Conservation (phyloP, 2,329 filamentous ascomycete species). For the Chaetomium sp. region DNA sequence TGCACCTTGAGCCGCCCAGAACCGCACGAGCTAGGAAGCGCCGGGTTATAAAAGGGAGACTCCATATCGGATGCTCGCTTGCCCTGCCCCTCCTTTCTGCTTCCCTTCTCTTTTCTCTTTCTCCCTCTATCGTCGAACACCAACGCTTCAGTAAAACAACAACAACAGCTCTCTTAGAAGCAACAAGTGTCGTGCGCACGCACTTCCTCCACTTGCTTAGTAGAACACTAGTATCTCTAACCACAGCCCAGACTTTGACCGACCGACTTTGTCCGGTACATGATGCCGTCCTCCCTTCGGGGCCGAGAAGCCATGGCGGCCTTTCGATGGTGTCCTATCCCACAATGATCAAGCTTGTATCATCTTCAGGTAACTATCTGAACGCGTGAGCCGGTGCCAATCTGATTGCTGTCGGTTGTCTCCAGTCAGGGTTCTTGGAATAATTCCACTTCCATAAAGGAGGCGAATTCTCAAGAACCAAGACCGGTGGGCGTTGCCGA, state of each 20-base stretch:
- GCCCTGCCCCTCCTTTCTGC: neutral
- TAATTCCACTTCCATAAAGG: no score
- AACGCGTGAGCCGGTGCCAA: constrained; percentile 33
- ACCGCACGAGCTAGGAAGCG: neutral
- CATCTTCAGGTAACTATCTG: constrained; percentile 30
- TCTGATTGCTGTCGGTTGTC: constrained; percentile 12
- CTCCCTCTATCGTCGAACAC: neutral
- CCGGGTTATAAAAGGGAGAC: neutral
- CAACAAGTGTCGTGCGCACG: constrained; percentile 12
- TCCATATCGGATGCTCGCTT: neutral
- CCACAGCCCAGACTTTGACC: constrained; percentile 7
- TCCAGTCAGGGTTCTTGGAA: neutral
- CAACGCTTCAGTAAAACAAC: neutral
- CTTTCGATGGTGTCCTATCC: constrained; percentile 22
- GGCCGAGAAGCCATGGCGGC: constrained; percentile 16
- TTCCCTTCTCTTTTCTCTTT: neutral
- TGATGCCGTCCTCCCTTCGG: constrained; percentile 6
- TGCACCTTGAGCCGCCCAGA: constrained; percentile 6
- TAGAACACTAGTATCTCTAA: constrained; percentile 8
- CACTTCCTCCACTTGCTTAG: neutral
- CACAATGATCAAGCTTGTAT: constrained; percentile 22
- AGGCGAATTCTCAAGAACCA: neutral
- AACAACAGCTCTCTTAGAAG: neutral
- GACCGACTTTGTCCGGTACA: constrained; percentile 8
- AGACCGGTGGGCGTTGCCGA: neutral